These are phyloP conservation scores for Boletus edulis DNA, from an alignment of 768 basidiomycete genomes.

Conservation along the genomic window DNA sequence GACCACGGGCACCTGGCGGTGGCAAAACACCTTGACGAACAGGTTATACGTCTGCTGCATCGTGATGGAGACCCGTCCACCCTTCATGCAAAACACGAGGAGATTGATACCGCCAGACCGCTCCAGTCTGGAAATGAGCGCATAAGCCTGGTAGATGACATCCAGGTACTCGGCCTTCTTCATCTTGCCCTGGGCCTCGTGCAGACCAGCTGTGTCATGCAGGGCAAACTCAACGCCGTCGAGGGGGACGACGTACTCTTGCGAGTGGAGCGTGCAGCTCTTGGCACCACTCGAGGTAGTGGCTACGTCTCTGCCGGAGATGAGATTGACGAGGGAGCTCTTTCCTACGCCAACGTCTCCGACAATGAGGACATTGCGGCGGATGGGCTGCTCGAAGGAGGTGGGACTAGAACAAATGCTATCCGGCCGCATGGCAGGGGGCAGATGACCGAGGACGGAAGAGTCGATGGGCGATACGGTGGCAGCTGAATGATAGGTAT, in stretches of 20 bases:
- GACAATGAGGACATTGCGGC: no score
- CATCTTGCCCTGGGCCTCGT: conserved; percentile 27
- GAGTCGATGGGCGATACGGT: background rate
- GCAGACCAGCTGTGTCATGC: conserved; percentile 29
- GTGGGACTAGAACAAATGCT: conserved; percentile 11
- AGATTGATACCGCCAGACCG: conserved; percentile 26
- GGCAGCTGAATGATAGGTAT: background rate
- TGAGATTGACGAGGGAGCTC: no score
- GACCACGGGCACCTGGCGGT: conserved; percentile 29
- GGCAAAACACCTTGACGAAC: conserved; percentile 40
- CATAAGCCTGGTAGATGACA: conserved; percentile 28
- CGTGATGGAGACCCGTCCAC: conserved; percentile 23
- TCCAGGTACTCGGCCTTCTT: conserved; percentile 21
- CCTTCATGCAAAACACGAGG: conserved; percentile 31
- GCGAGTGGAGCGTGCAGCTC: conserved; percentile 37
- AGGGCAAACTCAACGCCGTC: conserved; percentile 18
- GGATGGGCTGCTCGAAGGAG: background rate
- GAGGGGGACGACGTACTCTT: conserved; percentile 18
- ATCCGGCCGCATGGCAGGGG: conserved; percentile 3
- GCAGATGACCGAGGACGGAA: background rate
- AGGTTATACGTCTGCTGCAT: conserved; percentile 31
- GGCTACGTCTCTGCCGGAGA: conserved; percentile 14
- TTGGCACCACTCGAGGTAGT: conserved; percentile 27
- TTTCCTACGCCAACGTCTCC: no score
- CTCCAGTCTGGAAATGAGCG: conserved; percentile 34